Base-by-base conservation (phyloP, 75 land plant species). In the Pinus albicaulis region DNA sequence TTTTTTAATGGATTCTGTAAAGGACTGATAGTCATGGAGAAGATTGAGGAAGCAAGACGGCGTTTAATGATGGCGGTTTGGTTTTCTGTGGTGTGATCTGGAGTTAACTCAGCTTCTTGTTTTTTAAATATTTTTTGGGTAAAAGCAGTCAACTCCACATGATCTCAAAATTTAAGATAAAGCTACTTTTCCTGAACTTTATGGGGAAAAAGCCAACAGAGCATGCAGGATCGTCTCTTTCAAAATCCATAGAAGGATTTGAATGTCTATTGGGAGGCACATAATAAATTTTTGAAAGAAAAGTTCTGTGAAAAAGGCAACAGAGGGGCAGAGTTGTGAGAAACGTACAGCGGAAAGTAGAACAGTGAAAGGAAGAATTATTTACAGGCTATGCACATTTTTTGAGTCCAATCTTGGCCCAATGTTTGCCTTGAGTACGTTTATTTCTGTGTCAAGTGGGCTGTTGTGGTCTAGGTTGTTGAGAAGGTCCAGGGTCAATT, bases 101-200 rank as follows among this genome's bases (percentile, higher is more conserved):
- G 2, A 48, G 11, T 48, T 48, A 10, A 48, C 11, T 48, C 12
- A 48, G 12, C 53, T 1, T 11, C 71, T 44, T 66, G 19, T 66
- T 36, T 66, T n/a, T n/a, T 10, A 20, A 41, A 19, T 34, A 25
- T 41, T 17, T 20, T 48, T 48, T 48, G 53, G 53, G 53, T 48
- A 48, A 11, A 15, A 28, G 8, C 12, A 65, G 71, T 68, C 71
- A 68, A n/a, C 48, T 68, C 71, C 71, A 68, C 7, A 20, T 38
- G 10, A 68, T n/a, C n/a, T 28, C 3, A 68, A 68, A 68, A 68
- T 68, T 41, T 44, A 68, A 68, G 53, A 19, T 68, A 68, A 68
- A 68, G 71, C 71, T 68, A 44, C 71, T 68, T 68, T 61, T 38
- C 41, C 0, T 10, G n/a, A 36, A 38, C 52, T 64, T 64, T 64